phyloP scores from a whole-genome alignment of 2,329 filamentous ascomycete genomes.

The Cercospora citrullina region DNA sequence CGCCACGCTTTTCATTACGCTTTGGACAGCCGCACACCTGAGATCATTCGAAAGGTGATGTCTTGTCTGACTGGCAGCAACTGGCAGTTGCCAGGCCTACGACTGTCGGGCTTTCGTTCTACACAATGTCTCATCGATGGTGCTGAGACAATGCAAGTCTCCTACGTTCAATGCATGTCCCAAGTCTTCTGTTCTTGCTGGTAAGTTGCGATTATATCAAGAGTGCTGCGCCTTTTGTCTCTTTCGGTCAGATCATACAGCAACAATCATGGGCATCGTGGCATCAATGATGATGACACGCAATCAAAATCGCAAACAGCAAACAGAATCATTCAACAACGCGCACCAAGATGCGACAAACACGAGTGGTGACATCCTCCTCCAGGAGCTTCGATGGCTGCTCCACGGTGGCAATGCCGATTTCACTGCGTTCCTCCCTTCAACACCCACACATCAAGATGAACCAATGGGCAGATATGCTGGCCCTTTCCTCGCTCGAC shows the following conservation, averaged over 20 bases:
- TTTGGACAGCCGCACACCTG: background rate
- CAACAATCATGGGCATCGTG: background rate
- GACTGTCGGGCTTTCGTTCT: background rate
- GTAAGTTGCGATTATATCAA: background rate
- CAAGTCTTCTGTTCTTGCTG: background rate
- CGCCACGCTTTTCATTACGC: background rate
- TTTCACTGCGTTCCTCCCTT: too few species aligned
- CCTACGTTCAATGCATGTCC: background rate
- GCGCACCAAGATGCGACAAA: background rate
- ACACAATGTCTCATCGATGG: background rate
- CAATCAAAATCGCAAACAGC: background rate
- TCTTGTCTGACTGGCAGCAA: background rate
- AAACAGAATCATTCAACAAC: background rate
- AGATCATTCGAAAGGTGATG: background rate
- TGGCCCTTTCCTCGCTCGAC: background rate
- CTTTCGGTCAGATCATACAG: background rate
- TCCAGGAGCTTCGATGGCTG: background rate
- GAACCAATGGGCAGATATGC: background rate
- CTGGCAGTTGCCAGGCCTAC: background rate
- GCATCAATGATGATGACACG: background rate
- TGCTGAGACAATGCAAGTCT: background rate
- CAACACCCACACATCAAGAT: background rate
- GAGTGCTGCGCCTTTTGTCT: background rate
- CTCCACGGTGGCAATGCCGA: background rate
- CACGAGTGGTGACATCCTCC: background rate